A percentile compares a stretch with the other conserved stretches of the same genome.
phyloP scores from a whole-genome alignment of 2,329 filamentous ascomycete genomes.

The Septoria petroselini region DNA sequence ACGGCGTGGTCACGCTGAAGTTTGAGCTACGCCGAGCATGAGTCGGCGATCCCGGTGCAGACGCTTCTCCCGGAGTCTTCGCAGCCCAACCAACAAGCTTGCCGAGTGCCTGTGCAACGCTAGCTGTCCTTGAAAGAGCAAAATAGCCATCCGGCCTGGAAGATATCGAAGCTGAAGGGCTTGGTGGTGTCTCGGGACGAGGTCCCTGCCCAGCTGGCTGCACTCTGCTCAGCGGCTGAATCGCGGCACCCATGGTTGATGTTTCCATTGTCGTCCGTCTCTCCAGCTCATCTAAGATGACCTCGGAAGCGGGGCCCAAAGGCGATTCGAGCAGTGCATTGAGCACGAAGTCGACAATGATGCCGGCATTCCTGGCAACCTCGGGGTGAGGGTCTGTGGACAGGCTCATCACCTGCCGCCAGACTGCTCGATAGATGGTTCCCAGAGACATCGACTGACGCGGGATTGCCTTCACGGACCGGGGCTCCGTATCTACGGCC shows the following conservation, averaged over 20 bases:
- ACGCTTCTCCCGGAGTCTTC: constrained; percentile 27
- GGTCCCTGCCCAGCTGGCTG: constrained; percentile 47
- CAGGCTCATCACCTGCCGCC: constrained; percentile 88
- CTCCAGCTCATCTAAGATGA: constrained; percentile 65
- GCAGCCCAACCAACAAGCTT: constrained; percentile 51
- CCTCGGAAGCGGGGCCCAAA: constrained; percentile 67
- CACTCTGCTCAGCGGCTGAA: constrained; percentile 30
- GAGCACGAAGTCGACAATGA: constrained; percentile 85
- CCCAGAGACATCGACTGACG: constrained; percentile 64
- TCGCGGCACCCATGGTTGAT: constrained; percentile 15
- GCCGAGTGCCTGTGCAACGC: constrained; percentile 62
- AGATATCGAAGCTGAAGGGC: constrained; percentile 47
- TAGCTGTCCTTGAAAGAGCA: constrained; percentile 61
- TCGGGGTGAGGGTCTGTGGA: constrained; percentile 94
- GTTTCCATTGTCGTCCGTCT: constrained; percentile 33
- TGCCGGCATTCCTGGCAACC: constrained; percentile 77
- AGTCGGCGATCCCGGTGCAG: constrained; percentile 30
- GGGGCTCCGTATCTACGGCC: constrained; percentile 6
- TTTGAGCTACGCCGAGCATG: constrained; percentile 29
- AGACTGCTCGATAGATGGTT: constrained; percentile 87
- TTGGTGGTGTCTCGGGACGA: constrained; percentile 42
- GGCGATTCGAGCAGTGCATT: constrained; percentile 73
- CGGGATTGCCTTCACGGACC: constrained; percentile 36
- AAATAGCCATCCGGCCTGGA: constrained; percentile 59
- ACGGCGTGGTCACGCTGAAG: constrained; percentile 23